Evolutionary conservation across 176 grass and related monocot species (phyloP), one percentile per base, ranked within the genome.

Genomic region (Eremochloa ophiuroides): DNA sequence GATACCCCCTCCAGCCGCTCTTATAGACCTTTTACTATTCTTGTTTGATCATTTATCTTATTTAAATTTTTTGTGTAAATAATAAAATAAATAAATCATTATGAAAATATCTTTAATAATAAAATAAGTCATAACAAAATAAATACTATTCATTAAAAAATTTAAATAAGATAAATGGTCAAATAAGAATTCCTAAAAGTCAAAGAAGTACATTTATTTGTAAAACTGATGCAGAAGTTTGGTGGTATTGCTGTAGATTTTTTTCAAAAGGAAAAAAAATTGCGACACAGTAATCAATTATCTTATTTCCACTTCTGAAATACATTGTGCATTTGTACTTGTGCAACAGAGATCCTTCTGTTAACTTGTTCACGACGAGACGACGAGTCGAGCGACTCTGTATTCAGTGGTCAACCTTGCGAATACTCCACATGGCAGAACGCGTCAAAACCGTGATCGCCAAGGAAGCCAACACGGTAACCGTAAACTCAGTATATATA

Each of bases 381-480:
- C n/a, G 8, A 26, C 6, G 20, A 25, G 61, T 25, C 6, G 27
- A 6, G 2, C 59, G 39, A 50, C 76, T 66, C 22, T 26, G 8
- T 47, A 58, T 38, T 46, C 77, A 26, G 8, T 4, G 30, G 77
- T 68, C 77, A 68, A 80, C 22, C 31, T 12, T 37, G 31, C 12
- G 7, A 37, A 18, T 18, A 56, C 25, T 27, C 62, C 43, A 68
- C 44, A 13, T 55, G 63, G n/a, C 44, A 55, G 22, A 55, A 80
- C 77, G 64, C 64, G 64, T 80, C 64, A 23, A 69, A 71, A 78
- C 6, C 87, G 79, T 81, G 59, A 35, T 3, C 28, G 2, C 10
- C 84, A 75, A 59, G 77, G 46, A 68, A 86, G 23, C 38, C 27
- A 75, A 64, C 59, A 51, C 75, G 18, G 29, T 26, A 15, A n/a